Base-by-base conservation (phyloP, 495 filamentous ascomycete genomes). In the Aspergillus coremiiformis region DNA sequence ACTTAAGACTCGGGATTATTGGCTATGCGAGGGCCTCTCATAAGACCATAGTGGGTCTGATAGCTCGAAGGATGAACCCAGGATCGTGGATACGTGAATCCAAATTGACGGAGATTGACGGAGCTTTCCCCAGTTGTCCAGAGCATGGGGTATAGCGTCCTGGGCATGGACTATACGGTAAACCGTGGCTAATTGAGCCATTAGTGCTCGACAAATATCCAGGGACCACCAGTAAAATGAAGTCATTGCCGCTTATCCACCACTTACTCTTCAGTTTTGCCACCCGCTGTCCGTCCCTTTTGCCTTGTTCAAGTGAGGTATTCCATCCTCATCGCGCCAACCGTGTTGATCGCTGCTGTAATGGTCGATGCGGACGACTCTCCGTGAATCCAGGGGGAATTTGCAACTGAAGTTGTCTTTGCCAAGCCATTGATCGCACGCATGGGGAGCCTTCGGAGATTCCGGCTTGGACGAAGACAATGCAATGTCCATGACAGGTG, bases 391-490 rank as follows among this genome's bases (percentile, higher is more conserved):
- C 29, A 20, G 35, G 33, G 33, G 26, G 27, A 23, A 9, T 21
- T 47, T 14, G 8, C 44, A 8, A 14, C 19, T 41, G 20, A 29
- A 30, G 44, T 19, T 15, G 12, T 7, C n/a, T n/a, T n/a, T n/a
- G n/a, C n/a, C n/a, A n/a, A n/a, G n/a, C n/a, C n/a, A n/a, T n/a
- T n/a, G n/a, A n/a, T n/a, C n/a, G n/a, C n/a, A n/a, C n/a, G 1
- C 3, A 30, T 47, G 44, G 44, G 19, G 44, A 47, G 35, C 35
- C 44, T 47, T 47, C 44, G 44, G 44, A 3, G 3, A 27, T 47
- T 47, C 21, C 12, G 15, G 10, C 17, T 35, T 1, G 29, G 37
- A 21, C 37, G 15, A 41, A 41, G 37, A 41, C 37, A n/a, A 41
- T 41, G 37, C 37, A 41, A 21, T 41, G 20, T 20, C 17, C 37